A percentile compares a stretch with the other conserved stretches of the same genome.
phyloP scores from a whole-genome alignment of 2,329 filamentous ascomycete genomes.

The Ophiostoma sp. region DNA sequence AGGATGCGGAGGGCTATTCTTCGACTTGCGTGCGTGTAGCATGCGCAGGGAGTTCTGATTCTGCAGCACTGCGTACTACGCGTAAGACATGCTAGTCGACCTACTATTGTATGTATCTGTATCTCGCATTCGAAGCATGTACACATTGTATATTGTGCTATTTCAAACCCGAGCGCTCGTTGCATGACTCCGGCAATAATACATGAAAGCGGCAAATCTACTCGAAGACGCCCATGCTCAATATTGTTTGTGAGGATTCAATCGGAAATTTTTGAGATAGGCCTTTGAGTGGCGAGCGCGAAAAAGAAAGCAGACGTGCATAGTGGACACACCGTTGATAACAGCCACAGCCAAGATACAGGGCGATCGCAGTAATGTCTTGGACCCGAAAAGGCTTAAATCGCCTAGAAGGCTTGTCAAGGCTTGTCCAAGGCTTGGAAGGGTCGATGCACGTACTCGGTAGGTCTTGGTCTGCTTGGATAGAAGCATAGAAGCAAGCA shows the following conservation, averaged over 20 bases:
- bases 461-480: not conserved
- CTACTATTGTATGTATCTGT: not conserved
- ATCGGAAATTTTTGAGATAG: conserved; percentile 3
- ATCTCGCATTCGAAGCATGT: too few relatives aligned
- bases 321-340: not conserved
- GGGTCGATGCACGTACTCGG: not conserved
- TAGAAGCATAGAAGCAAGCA: not conserved
- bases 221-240: not conserved
- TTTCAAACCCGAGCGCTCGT: not conserved
- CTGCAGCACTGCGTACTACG: not conserved
- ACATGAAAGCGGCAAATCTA: conserved; percentile 11
- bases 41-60: not conserved
- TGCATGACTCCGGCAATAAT: conserved; percentile 3
- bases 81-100: not conserved
- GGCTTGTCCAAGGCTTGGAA: not conserved
- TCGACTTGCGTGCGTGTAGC: not conserved
- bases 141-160: not conserved
- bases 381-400: conserved; percentile 10
- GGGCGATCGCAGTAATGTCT: not conserved
- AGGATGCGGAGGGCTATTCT: not conserved
- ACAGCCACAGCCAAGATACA: conserved; percentile 12
- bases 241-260: not conserved
- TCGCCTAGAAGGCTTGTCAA: conserved; percentile 13
- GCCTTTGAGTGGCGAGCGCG: not conserved
- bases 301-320: not conserved